These are phyloP conservation scores for Cydonia oblonga DNA, from an alignment of 331 rosid genomes.

Conservation along the genomic window DNA sequence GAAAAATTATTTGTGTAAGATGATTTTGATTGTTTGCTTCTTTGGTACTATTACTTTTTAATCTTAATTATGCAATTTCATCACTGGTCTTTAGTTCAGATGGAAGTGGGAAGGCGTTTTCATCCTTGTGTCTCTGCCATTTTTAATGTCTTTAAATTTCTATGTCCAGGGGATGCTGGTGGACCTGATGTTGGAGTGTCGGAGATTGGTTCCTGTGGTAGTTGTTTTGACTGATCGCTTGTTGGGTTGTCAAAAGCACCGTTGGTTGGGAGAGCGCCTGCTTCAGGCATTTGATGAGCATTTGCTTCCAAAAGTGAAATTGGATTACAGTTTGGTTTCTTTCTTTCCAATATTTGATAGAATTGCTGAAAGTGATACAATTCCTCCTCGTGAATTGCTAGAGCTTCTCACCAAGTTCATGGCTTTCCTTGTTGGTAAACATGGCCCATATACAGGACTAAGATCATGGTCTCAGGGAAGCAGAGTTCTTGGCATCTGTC, in stretches of 20 bases:
- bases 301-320: slow-evolving; percentile 68
- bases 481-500: slow-evolving; percentile 81
- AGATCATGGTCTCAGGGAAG: slow-evolving; percentile 96
- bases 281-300: slow-evolving; percentile 84
- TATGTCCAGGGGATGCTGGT: slow-evolving; percentile 65
- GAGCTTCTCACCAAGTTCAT: slow-evolving; percentile 68
- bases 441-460: slow-evolving; percentile 65
- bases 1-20: background rate
- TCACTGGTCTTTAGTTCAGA: background rate
- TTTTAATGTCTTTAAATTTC: background rate
- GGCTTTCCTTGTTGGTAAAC: slow-evolving; percentile 77
- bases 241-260: slow-evolving; percentile 71
- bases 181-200: slow-evolving; percentile 61
- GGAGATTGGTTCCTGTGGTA: slow-evolving; percentile 68
- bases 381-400: slow-evolving; percentile 69
- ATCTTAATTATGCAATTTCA: background rate
- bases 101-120: background rate
- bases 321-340: slow-evolving; percentile 63
- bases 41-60: background rate
- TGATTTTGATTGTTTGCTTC: background rate
- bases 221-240: slow-evolving; percentile 77
- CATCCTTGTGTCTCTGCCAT: background rate
- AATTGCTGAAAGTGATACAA: slow-evolving; percentile 69
- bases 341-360: slow-evolving; percentile 78
- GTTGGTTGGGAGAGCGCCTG: slow-evolving; percentile 76